Evolutionary conservation across 1,284 basidiomycete genomes (phyloP), one percentile per base, ranked within the genome.

Genomic region (Puccinia hordei): DNA sequence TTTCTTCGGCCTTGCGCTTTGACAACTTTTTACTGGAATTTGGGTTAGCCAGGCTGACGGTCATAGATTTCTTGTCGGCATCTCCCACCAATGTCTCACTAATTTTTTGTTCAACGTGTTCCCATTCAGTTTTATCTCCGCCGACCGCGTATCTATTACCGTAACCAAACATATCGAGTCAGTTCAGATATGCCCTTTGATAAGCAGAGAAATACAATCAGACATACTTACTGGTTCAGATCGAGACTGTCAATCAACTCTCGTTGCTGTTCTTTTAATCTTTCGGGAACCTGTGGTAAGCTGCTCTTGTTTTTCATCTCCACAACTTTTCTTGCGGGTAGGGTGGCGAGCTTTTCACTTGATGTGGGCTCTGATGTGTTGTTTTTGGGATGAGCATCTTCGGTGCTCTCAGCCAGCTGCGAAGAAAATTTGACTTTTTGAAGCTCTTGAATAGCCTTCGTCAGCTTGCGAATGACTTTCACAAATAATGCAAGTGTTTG

Each of bases 401-500:
- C 30, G 24, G 22, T 65, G 15, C 59, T 13, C 24, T 38, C 41
- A 6, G 57, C 44, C 22, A 73, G 24, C 33, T 46, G 44, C n/a
- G 88, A 89, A 41, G 89, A 90, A 81, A 95, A 90, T 2, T 90
- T 91, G 15, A 88, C 89, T 85, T 93, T 93, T 84, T 94, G 93
- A 30, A 98, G 89, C 76, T 93, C 92, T 76, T 91, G 89, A 69
- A 99, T 87, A 41, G 89, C 88, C 83, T 92, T 92, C 82, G 90
- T 90, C 81, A 98, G 89, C 86, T 95, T 93, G 75, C 94, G 90
- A 74, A 98, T 88, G 44, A 94, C 89, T 87, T 99, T 98, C 83
- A 91, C 91, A 85, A 99, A 95, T 53, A 98, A 88, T 0, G 96
- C 95, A 19, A 99, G 89, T 0, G 90, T 89, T 86, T 99, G 96